Evolutionary conservation across 768 basidiomycete genomes (phyloP).

Genomic region (Leccinum incarnatum): DNA sequence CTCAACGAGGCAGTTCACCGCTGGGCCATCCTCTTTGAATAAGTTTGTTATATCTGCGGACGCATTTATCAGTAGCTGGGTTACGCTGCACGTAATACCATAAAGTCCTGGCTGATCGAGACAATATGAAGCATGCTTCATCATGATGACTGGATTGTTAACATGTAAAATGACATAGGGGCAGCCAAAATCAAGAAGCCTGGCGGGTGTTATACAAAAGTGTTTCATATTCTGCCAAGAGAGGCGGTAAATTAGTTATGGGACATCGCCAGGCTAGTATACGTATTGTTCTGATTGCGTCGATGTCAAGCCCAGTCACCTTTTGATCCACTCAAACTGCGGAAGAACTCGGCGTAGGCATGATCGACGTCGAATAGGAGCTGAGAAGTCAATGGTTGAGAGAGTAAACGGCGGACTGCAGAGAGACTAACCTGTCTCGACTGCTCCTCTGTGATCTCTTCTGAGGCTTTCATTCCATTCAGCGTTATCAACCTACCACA

Average conservation of each 20-base stretch:
- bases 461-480: slow-evolving; percentile 95
- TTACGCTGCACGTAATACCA: not conserved
- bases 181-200: not conserved
- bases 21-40: not conserved
- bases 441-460: slow-evolving; percentile 94
- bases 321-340: slow-evolving; percentile 56
- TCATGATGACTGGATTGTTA: not conserved
- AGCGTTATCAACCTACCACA: slow-evolving; percentile 83
- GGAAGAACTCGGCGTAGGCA: slow-evolving; percentile 92
- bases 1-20: not conserved
- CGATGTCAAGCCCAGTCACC: slow-evolving; percentile 22
- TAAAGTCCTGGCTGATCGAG: not conserved
- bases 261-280: not conserved
- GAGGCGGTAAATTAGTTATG: not conserved
- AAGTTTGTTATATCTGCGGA: not conserved
- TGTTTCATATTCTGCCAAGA: not conserved
- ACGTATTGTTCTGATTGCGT: not conserved
- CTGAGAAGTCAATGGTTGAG: slow-evolving; percentile 35
- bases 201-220: too few relatives aligned
- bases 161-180: not conserved
- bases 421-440: slow-evolving; percentile 68
- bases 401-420: not conserved
- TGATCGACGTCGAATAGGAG: slow-evolving; percentile 96
- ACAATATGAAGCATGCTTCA: not conserved
- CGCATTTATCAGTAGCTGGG: not conserved